Conservation (phyloP, 306 rosid species). For the Fragaria iinumae region DNA sequence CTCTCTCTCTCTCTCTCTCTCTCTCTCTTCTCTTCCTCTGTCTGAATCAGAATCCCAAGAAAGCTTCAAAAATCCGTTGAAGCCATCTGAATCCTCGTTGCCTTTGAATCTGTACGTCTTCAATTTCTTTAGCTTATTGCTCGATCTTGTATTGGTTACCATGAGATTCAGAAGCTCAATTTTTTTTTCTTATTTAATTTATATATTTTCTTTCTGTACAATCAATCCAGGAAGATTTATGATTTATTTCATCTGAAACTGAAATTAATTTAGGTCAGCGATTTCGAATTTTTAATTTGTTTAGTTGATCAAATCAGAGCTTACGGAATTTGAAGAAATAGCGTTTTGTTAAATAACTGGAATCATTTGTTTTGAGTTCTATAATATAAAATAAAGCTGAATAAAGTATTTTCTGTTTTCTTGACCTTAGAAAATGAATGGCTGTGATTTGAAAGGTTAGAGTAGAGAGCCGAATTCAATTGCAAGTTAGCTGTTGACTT, state of each 20-base stretch:
- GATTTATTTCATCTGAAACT: neutral
- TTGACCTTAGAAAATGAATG: neutral
- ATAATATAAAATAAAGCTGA: neutral
- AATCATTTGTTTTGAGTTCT: neutral
- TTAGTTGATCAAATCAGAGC: neutral
- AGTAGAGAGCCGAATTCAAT: neutral
- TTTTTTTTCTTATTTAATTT: neutral
- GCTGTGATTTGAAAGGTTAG: neutral
- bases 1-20: neutral
- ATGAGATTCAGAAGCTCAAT: neutral
- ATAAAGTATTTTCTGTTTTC: neutral
- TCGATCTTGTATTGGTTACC: slow-evolving; percentile 6
- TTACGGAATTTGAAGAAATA: neutral
- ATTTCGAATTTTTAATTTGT: slow-evolving; percentile 9
- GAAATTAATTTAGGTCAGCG: slow-evolving; percentile 6
- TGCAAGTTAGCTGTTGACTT: neutral
- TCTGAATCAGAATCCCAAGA: slow-evolving; percentile 22
- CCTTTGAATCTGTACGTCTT: slow-evolving; percentile 40
- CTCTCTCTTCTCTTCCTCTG: neutral
- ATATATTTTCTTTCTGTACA: neutral
- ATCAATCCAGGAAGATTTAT: neutral
- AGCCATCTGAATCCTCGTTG: slow-evolving; percentile 12
- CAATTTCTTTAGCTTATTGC: neutral
- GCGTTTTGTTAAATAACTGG: neutral
- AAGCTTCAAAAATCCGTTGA: slow-evolving; percentile 14